Base-by-base conservation (phyloP, 345 rosid species). In the Durio zibethinus region DNA sequence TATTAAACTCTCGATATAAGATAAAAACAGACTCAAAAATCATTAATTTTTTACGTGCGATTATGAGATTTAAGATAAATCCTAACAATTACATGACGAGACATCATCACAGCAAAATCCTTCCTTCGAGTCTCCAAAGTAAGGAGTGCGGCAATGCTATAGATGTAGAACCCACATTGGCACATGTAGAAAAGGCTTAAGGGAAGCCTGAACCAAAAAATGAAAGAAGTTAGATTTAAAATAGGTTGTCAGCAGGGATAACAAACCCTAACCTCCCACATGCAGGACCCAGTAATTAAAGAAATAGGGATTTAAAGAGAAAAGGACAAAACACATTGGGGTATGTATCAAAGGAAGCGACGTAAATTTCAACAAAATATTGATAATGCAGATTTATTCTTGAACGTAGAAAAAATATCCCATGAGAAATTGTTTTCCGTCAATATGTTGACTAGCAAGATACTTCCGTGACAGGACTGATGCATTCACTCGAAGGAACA, bases 101-200 rank as follows among this genome's bases (percentile, higher is more conserved):
- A 91, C 97, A 93, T 96, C 99, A 93, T 96, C 45, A 96, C 98
- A 78, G 93, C 65, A 81, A 93, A 93, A 86, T 96, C 99, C 78
- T 96, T 96, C 78, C 99, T 86, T 85, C 95, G 91, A 33, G 97
- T 96, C 85, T 96, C 99, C 99, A 98, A 92, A 7, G 79, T 78
- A 76, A 92, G 91, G 74, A 93, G 91, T 3, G 99, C 97, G 67
- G 89, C 93, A 77, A 92, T 88, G 83, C 89, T 89, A 75, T 86
- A 92, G 66, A 85, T 74, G 87, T 92, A 91, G 86, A 93, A 92
- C 52, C 99, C 99, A 64, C 97, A 92, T 83, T 93, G 94, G 86
- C 94, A 91, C 98, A 91, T 92, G 85, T 96, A 93, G 84, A 78
- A 85, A 78, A 93, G 90, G 85, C 78, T 79, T 57, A 92, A 52